Evolutionary conservation across 306 rosid species (phyloP), one percentile per base, ranked within the genome.

Genomic region (Astragalus membranaceus): DNA sequence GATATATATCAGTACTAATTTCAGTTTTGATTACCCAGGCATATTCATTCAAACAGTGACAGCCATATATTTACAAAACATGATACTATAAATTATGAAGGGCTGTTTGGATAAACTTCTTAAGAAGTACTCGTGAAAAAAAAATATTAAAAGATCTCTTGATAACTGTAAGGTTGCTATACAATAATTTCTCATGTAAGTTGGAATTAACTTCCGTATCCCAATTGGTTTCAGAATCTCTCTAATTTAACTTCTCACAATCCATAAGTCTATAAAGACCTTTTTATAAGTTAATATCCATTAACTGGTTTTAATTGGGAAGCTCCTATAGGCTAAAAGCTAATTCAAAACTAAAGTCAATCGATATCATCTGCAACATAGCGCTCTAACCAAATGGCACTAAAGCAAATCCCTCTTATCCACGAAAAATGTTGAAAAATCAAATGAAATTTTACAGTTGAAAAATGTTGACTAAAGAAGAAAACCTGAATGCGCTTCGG

Each of bases 401-500:
- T 2, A 44, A 46, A 12, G 6, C 12, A 8, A 53, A 12, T 12
- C 39, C 29, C 54, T 69, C 32, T 46, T 6, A 41, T 4, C 2
- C 53, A 37, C 26, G 5, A 7, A 50, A 3, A 50, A 50, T 50
- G 30, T 43, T 39, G 1, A 43, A 49, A 51, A 61, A 42, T 17
- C 3, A 62, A 61, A 10, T 41, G n/a, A 39, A 62, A 57, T 16
- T 47, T 41, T n/a, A 72, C 41, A 5, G 12, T 49, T 36, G 52
- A 51, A 37, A 73, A 73, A 7, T 4, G 29, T 29, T 16, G 36
- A 37, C 62, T 37, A 16, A 35, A 11, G 29, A 67, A 17, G 10
- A 35, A 14, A 13, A 93, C 96, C 97, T 64, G 88, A 75, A 75
- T 20, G 26, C 54, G 67, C 64, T 69, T 54, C 77, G 4, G 67